Evolutionary conservation across 441 rosid species (phyloP), one percentile per base, ranked within the genome.

Genomic region (Syzygium malaccense): DNA sequence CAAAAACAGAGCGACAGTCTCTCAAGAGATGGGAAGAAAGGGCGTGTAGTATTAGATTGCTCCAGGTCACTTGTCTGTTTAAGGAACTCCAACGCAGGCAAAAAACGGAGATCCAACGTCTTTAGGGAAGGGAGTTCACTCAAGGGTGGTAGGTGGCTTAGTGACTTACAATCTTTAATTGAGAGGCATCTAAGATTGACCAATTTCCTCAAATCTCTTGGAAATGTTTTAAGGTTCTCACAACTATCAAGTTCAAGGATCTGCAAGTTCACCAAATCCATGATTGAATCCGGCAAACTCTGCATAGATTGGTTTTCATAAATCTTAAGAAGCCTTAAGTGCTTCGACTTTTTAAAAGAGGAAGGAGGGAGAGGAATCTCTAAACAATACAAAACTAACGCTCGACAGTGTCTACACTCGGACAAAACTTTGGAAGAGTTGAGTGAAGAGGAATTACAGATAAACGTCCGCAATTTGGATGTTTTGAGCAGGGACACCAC

Each of bases 121-220:
- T 4, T 60, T 28, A 60, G 32, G 2, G 68, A 60, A 1, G 68
- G 4, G 9, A 60, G 68, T 28, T 60, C 18, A 60, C 68, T 14
- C 3, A 60, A 2, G 8, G 66, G 32, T 5, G 32, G 18, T 1
- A 60, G 68, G 8, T 3, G 1, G 2, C 32, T 26, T 0, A 58
- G 8, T 28, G 17, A 58, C 0, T 0, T 0, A 26, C 66, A 58
- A 0, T 0, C 0, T 0, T 3, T 0, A 28, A 60, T 60, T 13
- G 0, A 2, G 17, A 60, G 8, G 0, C 5, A 0, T 13, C 68
- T 60, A 14, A 60, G 68, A 0, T 28, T 60, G 17, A 60, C 0
- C 68, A 60, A 60, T 60, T 60, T 60, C 4, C 33, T 28, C 4
- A 60, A 6, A 60, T 60, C 18, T 60, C 4, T 60, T 3, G 33